phyloP scores from a whole-genome alignment of 169 alveolate genomes.

The Blepharisma undulans region DNA sequence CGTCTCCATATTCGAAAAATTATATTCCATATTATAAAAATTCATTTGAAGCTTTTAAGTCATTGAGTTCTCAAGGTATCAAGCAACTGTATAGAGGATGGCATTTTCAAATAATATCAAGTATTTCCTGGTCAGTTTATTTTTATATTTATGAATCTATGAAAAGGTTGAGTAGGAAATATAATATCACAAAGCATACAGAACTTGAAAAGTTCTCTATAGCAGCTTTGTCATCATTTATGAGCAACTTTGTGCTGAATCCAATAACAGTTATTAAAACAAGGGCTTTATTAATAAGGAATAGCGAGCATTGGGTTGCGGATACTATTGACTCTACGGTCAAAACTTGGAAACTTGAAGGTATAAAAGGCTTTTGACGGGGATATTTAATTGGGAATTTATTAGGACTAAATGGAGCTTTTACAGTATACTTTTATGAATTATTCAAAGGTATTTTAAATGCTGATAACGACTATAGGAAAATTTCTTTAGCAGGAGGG shows the following conservation, averaged over 20 bases:
- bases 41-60: not conserved
- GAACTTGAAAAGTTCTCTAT: conserved; percentile 2
- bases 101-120: not conserved
- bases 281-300: not conserved
- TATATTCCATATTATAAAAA: conserved; percentile 9
- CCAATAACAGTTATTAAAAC: conserved; percentile 36
- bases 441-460: not conserved
- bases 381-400: conserved; percentile 24
- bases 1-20: not conserved
- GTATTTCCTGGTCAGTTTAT: conserved; percentile 28
- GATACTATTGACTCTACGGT: conserved; percentile 9
- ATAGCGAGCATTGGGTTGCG: conserved; percentile 1
- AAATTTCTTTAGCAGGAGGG: conserved; percentile 20
- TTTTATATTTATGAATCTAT: conserved; percentile 16
- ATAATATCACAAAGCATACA: not conserved
- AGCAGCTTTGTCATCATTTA: conserved; percentile 13
- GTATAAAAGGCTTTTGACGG: conserved; percentile 18
- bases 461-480: not conserved
- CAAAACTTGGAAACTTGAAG: conserved; percentile 34
- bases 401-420: conserved; percentile 19
- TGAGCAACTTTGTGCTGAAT: not conserved
- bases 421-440: conserved; percentile 20
- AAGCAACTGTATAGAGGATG: conserved; percentile 23
- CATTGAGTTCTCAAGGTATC: conserved; percentile 11
- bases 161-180: not conserved